Conservation (phyloP, 208 protist genomes). For the Wallacemonas rigidus region DNA sequence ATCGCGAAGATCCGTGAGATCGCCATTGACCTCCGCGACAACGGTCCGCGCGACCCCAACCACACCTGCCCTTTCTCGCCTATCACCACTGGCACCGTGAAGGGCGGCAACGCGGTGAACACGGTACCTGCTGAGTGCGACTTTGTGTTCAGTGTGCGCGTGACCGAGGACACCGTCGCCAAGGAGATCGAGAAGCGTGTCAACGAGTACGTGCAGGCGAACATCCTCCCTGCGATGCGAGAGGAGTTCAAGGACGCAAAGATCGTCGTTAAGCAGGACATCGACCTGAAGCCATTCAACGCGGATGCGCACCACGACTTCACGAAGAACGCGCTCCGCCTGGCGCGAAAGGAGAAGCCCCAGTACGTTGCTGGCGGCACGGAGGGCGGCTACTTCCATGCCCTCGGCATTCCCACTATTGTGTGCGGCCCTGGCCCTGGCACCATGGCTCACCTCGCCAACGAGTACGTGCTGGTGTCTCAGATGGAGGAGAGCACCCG, state of each 20-base stretch:
- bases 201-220: slow-evolving; percentile 35
- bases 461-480: slow-evolving; percentile 25
- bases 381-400: slow-evolving; percentile 66
- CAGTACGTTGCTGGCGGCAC: slow-evolving; percentile 39
- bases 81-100: slow-evolving; percentile 34
- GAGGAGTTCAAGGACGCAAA: slow-evolving; percentile 44
- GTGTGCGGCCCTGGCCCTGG: slow-evolving; percentile 19
- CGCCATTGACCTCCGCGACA: slow-evolving; percentile 24
- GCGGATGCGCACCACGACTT: slow-evolving; percentile 39
- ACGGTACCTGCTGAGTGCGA: slow-evolving; percentile 58
- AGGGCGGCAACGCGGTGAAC: slow-evolving; percentile 46
- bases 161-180: slow-evolving; percentile 29
- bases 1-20: slow-evolving; percentile 43
- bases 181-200: slow-evolving; percentile 31
- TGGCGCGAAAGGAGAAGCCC: slow-evolving; percentile 18
- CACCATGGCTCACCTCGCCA: slow-evolving; percentile 21
- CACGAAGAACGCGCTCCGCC: slow-evolving; percentile 29
- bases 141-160: slow-evolving; percentile 43
- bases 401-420: slow-evolving; percentile 24
- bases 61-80: slow-evolving; percentile 32
- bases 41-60: slow-evolving; percentile 17
- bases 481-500: slow-evolving; percentile 24
- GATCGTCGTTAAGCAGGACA: slow-evolving; percentile 17
- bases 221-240: slow-evolving; percentile 36
- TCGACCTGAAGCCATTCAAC: slow-evolving; percentile 33